These are phyloP conservation scores for Micromonas commoda DNA, from an alignment of 139 green algal genomes.

Conservation along the genomic window DNA sequence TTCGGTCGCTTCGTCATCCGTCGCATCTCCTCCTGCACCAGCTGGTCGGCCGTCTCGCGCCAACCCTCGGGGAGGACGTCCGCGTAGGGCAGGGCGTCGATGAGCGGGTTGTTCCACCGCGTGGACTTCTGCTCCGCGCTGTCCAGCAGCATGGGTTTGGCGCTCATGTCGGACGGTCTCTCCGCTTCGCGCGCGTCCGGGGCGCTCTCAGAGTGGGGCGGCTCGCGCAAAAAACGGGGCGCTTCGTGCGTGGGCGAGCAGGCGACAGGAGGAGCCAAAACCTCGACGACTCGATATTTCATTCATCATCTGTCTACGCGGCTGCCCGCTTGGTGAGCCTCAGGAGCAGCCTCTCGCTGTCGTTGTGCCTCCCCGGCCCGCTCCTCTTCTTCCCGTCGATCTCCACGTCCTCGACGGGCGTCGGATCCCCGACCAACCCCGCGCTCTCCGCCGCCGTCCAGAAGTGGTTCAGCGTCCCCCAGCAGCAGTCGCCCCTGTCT, in stretches of 20 bases:
- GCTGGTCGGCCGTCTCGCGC: neutral
- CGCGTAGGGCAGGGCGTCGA: constrained; percentile 13
- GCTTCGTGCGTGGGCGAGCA: too few species aligned
- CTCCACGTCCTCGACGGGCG: neutral
- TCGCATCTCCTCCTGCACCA: constrained; percentile 17
- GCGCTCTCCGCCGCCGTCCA: neutral
- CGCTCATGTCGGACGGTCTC: neutral
- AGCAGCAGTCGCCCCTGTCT: constrained; percentile 3
- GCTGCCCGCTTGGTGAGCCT: neutral
- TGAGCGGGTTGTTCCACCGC: neutral
- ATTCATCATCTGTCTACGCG: neutral
- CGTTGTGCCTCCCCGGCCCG: neutral
- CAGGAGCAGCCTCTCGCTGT: neutral
- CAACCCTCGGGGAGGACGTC: constrained; percentile 4
- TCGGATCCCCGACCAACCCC: neutral
- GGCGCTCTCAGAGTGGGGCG: too few species aligned
- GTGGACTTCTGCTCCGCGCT: neutral
- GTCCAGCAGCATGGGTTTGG: neutral
- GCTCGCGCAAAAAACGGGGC: too few species aligned
- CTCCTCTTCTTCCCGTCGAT: neutral
- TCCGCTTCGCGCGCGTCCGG: too few species aligned
- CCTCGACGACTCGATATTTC: too few species aligned
- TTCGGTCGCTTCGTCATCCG: constrained; percentile 9
- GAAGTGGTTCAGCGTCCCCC: neutral
- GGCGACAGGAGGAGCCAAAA: too few species aligned